Evolutionary conservation across 1,284 basidiomycete genomes (phyloP), one percentile per base, ranked within the genome.

Genomic region (Singerocomus inundabilis): DNA sequence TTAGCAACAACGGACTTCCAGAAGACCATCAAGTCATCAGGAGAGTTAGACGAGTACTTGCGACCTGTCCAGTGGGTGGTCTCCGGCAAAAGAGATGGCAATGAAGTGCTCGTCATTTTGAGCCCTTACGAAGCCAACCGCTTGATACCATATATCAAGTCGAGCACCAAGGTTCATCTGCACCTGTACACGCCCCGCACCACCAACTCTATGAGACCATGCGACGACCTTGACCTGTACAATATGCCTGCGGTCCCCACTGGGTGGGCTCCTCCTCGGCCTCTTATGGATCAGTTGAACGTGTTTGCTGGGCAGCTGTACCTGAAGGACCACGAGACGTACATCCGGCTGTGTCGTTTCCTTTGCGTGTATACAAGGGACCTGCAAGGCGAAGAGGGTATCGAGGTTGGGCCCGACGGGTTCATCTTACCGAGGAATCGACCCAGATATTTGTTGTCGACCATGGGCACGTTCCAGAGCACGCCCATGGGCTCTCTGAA

Each of bases 41-140:
- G 46, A 31, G 1, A 40, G 29, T 0, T 37, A 5, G 56, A 57
- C 28, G 67, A 71, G 31, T 75, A 70, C 43, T 52, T 73, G 9
- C 69, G 71, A 15, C 68, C 72, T 0, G 65, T 75, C 24, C 64
- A 71, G 34, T 74, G 76, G 76, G 60, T 78, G 43, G 39, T 73
- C n/a, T 68, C 71, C 2, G 26, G 43, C 2, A 43, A 29, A 28
- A 36, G 10, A 6, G 37, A 18, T 12, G 34, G 25, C 4, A 28
- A 34, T 9, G 33, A 24, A 1, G 41, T 59, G 3, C 54, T 72
- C 1, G 63, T 76, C 16, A 49, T 70, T 3, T 49, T 76, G 46
- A 78, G 77, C 53, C 72, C 77, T 3, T 69, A 60, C 48, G 77
- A 79, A 48, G 71, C 61, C 16, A 70, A 77, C 39, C 50, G 52